Evolutionary conservation across 192 early-diverging fungal genomes (phyloP), one percentile per base, ranked within the genome.

Genomic region (Coemansia sp.): DNA sequence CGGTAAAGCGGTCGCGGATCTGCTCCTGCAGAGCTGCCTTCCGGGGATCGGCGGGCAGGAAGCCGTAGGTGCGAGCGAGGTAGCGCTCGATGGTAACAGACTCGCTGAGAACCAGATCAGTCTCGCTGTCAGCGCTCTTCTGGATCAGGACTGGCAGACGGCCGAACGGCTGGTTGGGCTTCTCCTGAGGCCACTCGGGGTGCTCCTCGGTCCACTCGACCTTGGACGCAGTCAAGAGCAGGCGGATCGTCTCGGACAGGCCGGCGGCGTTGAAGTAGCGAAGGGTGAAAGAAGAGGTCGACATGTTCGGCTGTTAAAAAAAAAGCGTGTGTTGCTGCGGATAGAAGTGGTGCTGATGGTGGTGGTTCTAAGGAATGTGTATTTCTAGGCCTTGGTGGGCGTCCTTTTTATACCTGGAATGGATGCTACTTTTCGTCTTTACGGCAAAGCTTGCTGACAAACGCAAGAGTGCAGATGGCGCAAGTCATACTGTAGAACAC

Each of bases 61-160:
- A 66, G 2, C 75, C 82, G 47, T 75, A 80, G 60, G 73, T 84
- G 71, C 65, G 58, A 1, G 78, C 67, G 5, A 87, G 73, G 44
- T 86, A 86, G 44, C 86, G 85, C 56, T 81, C 83, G 35, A 87
- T 87, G 7, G 76, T 68, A 15, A 59, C 63, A 0, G 76, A 68
- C 45, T 88, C 82, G 49, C 75, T 66, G 8, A 86, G 40, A 2
- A 67, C 27, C 43, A 81, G 59, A 20, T 65, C 59, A 11, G 65
- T 62, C 3, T 47, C 43, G 43, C 73, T 65, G 15, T 78, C 69
- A 1, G 64, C 44, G 18, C 60, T 61, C 43, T 64, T 78, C 39
- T 86, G 80, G 12, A 75, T 56, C 12, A 87, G 74, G 10, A 84
- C 73, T 6, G 85, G 86, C 39, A 87, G 44, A 34, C 76, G 73